Evolutionary conservation across 257 asterid species (phyloP), one percentile per base, ranked within the genome.

Genomic region (Paraleonurus japonicus): DNA sequence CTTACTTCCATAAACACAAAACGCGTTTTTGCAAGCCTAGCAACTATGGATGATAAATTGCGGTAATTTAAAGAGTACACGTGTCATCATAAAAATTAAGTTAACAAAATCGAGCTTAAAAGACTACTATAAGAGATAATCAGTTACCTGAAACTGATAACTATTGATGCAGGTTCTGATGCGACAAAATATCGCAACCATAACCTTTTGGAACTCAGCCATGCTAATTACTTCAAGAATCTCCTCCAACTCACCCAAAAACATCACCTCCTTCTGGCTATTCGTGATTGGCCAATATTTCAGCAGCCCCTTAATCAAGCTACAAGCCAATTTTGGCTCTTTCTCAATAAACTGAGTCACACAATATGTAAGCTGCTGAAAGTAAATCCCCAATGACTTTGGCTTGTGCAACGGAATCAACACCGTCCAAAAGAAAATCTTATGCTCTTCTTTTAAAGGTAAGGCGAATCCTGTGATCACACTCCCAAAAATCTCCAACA

Each of bases 251-350:
- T 92, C 98, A n/a, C 93, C 79, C 82, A 90, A 72, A 75, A 90
- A 90, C 93, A 92, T 88, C 66, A 92, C 86, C 88, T 92, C 98
- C 79, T 92, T 92, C 69, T 85, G 95, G 81, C 92, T 90, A 76
- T 70, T 90, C 0, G 96, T 92, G 53, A 88, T 79, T 4, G 98
- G 96, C 98, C 98, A 92, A 76, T 83, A 87, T 73, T 82, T 89
- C 75, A 92, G 85, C 75, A 90, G 80, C 30, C 98, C 98, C 68
- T 62, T 78, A 26, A 92, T 85, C 70, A 88, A 85, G 16, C 76
- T 65, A 55, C 87, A 75, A 26, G 93, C 95, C 82, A 92, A 75
- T 75, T 84, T 86, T 7, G 95, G 98, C 24, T 92, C 96, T 85
- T 92, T 92, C 81, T 90, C 96, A 1, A 90, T 66, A 68, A 84